phyloP scores from a whole-genome alignment of 345 rosid species.

The Eucalyptus erythrocorys region DNA sequence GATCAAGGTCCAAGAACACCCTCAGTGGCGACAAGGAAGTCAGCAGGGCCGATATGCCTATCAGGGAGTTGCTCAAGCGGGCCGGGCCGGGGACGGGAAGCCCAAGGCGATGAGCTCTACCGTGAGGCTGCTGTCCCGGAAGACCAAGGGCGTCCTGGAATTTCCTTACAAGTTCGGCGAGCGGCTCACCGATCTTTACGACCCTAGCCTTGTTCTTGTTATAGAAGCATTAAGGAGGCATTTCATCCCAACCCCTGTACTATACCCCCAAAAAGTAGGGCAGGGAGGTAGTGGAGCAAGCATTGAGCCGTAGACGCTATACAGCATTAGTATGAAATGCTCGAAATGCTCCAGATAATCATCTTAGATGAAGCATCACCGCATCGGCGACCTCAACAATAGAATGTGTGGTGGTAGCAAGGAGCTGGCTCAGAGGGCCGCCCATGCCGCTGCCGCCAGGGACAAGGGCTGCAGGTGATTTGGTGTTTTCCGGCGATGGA shows the following conservation, averaged over 20 bases:
- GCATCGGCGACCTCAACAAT: background rate
- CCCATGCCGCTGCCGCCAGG: too few species aligned
- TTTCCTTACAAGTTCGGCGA: conserved; percentile 33
- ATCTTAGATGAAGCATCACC: background rate
- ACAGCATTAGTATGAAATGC: background rate
- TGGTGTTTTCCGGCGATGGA: background rate
- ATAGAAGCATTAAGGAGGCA: background rate
- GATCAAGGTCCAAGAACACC: conserved; percentile 31
- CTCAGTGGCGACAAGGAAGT: conserved; percentile 36
- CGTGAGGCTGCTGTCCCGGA: too few species aligned
- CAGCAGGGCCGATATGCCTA: conserved; percentile 38
- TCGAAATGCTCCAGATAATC: background rate
- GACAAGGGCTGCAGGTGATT: too few species aligned
- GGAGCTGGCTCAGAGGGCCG: too few species aligned
- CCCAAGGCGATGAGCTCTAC: background rate
- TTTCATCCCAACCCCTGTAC: background rate
- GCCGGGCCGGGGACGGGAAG: background rate
- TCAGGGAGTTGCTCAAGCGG: conserved; percentile 33
- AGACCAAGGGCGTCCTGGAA: background rate
- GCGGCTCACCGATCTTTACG: background rate
- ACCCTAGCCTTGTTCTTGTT: background rate
- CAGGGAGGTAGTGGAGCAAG: background rate
- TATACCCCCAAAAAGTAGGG: background rate
- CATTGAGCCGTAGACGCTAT: too few species aligned
- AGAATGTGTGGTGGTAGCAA: too few species aligned